phyloP scores from a whole-genome alignment of 2,329 filamentous ascomycete genomes.

The Xylariaceae sp. region DNA sequence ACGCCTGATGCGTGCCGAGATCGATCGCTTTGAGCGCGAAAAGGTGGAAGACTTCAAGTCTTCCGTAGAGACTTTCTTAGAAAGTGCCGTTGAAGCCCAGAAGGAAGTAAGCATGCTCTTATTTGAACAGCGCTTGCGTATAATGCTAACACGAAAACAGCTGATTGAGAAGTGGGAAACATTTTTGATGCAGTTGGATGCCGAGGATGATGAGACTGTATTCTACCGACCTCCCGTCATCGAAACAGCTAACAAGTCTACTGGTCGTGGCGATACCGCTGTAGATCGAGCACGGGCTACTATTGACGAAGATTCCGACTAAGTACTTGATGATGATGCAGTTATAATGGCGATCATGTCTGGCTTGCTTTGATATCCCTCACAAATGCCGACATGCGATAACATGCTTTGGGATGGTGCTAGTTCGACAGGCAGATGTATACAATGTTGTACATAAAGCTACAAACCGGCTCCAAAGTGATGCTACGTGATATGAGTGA shows the following conservation, averaged over 20 bases:
- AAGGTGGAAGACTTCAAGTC: constrained; percentile 99
- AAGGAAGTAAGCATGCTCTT: constrained; percentile 70
- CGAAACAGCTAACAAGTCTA: constrained; percentile 42
- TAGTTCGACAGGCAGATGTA: constrained; percentile 11
- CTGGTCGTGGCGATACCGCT: constrained; percentile 49
- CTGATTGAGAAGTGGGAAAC: constrained; percentile 94
- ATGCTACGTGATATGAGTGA: too few species aligned
- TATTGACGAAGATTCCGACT: constrained; percentile 59
- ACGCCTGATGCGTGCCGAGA: constrained; percentile 79
- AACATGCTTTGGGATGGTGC: constrained; percentile 3
- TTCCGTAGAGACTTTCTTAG: constrained; percentile 93
- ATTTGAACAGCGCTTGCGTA: too few species aligned
- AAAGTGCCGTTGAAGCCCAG: constrained; percentile 95
- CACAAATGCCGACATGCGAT: constrained; percentile 1
- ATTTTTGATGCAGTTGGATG: constrained; percentile 91
- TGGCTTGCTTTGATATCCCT: constrained; percentile 1
- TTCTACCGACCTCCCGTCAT: constrained; percentile 63
- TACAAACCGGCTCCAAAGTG: too few species aligned
- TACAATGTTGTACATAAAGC: constrained; percentile 27
- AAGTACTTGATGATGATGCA: constrained; percentile 21
- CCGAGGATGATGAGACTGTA: constrained; percentile 76
- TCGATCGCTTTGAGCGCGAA: constrained; percentile 92
- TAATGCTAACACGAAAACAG: constrained; percentile 26
- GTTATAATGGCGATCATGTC: constrained; percentile 2
- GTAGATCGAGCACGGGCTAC: constrained; percentile 55